These are phyloP conservation scores for Maudiozyma pseudohumilis DNA, from an alignment of 805 yeast genomes.

Conservation along the genomic window DNA sequence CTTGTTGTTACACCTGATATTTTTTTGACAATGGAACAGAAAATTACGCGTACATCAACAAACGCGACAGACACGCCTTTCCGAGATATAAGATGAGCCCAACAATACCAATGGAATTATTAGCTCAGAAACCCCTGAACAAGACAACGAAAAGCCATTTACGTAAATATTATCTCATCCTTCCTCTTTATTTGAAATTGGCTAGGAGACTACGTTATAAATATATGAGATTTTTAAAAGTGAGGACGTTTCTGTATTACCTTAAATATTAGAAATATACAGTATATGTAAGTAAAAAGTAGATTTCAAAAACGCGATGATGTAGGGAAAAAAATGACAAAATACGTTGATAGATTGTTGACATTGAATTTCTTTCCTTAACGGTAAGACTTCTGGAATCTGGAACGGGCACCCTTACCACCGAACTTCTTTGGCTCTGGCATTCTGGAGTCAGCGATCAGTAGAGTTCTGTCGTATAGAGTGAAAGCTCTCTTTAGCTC, in stretches of 20 bases:
- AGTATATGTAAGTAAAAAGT: conserved; percentile 21
- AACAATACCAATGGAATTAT: too few species aligned
- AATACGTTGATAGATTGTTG: conserved; percentile 44
- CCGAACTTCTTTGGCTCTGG: conserved; percentile 99
- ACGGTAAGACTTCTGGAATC: conserved; percentile 99
- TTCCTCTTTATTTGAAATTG: too few species aligned
- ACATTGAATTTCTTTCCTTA: conserved; percentile 33
- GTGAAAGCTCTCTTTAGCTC: conserved; percentile 97
- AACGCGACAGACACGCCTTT: too few species aligned
- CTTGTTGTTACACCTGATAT: too few species aligned
- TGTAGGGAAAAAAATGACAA: conserved; percentile 22
- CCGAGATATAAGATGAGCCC: too few species aligned
- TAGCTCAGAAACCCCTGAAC: too few species aligned
- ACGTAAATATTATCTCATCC: too few species aligned
- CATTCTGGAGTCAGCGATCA: conserved; percentile 99
- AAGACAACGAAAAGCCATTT: too few species aligned
- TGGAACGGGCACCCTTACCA: conserved; percentile 99
- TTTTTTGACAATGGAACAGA: too few species aligned
- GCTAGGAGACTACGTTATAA: background rate
- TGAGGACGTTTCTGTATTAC: conserved; percentile 19
- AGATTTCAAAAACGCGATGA: conserved; percentile 7
- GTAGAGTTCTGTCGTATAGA: conserved; percentile 97
- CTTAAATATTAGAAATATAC: conserved; percentile 27
- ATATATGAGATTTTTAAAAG: too few species aligned
- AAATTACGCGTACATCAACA: conserved; percentile 4